Evolutionary conservation across 345 rosid species (phyloP).

Genomic region (Chamaenerion angustifolium): DNA sequence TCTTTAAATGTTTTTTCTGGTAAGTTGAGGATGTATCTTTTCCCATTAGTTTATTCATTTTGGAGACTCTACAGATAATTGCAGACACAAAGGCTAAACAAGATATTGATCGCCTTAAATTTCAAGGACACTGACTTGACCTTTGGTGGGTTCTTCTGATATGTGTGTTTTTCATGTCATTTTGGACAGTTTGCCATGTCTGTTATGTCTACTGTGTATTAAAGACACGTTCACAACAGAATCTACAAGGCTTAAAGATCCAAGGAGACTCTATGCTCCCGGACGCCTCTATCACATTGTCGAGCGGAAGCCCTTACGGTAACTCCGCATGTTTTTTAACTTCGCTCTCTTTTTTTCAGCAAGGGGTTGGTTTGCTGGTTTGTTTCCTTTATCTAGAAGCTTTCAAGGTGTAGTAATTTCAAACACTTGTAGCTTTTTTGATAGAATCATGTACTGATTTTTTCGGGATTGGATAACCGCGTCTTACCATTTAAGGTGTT

Average conservation of each 20-base stretch:
- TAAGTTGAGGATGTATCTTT: constrained; percentile 17
- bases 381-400: too few species aligned
- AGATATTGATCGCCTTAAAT: too few species aligned
- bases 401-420: too few species aligned
- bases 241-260: constrained; percentile 70
- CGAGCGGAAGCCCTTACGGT: constrained; percentile 79
- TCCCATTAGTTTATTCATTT: too few species aligned
- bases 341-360: too few species aligned
- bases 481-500: not conserved
- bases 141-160: constrained; percentile 9
- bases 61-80: too few species aligned
- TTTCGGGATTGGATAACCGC: too few species aligned
- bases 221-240: constrained; percentile 86
- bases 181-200: constrained; percentile 75
- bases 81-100: too few species aligned
- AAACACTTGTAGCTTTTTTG: too few species aligned
- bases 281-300: constrained; percentile 90
- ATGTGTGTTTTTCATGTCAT: too few species aligned
- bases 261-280: constrained; percentile 83
- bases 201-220: constrained; percentile 70
- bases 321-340: constrained; percentile 1
- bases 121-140: constrained; percentile 17
- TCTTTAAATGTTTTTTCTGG: constrained; percentile 83
- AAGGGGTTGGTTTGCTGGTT: too few species aligned
- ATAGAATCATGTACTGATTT: too few species aligned